Conservation (phyloP, 2,329 filamentous ascomycete genomes). For the Aureobasidium sp. region DNA sequence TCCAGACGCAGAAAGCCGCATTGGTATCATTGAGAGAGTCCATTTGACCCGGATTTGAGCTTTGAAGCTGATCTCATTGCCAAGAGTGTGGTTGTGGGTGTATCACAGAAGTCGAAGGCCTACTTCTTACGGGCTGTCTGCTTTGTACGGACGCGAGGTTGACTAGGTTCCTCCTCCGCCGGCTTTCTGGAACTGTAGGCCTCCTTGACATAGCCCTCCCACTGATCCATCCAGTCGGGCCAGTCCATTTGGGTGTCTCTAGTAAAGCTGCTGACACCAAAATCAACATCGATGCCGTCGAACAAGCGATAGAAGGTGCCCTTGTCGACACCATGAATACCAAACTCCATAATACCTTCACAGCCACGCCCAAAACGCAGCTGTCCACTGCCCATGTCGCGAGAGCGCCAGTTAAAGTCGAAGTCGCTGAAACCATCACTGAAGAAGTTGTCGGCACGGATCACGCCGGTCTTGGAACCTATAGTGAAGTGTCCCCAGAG, state of each 20-base stretch:
- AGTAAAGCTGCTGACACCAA: neutral
- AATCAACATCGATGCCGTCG: conserved; percentile 1
- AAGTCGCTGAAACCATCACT: conserved; percentile 15
- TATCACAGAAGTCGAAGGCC: neutral
- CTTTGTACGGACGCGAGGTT: neutral
- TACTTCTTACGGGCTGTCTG: neutral
- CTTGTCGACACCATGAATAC: conserved; percentile 6
- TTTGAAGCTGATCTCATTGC: neutral
- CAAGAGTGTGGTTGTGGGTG: neutral
- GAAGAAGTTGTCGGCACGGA: conserved; percentile 31
- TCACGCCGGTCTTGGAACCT: conserved; percentile 34
- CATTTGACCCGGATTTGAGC: neutral
- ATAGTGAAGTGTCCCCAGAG: conserved; percentile 44
- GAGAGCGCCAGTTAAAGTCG: conserved; percentile 27
- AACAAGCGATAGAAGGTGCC: conserved; percentile 4
- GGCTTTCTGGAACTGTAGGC: neutral
- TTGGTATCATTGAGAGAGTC: neutral
- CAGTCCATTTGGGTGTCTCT: neutral
- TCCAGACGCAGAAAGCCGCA: conserved; percentile 10
- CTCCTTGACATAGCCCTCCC: neutral
- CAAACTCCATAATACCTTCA: conserved; percentile 28
- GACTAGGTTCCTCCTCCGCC: neutral
- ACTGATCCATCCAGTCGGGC: conserved; percentile 4
- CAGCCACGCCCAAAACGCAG: conserved; percentile 28
- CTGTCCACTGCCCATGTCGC: conserved; percentile 21